Evolutionary conservation across 2,329 filamentous ascomycete genomes (phyloP).

Genomic region (Calonectria multiphialidica): DNA sequence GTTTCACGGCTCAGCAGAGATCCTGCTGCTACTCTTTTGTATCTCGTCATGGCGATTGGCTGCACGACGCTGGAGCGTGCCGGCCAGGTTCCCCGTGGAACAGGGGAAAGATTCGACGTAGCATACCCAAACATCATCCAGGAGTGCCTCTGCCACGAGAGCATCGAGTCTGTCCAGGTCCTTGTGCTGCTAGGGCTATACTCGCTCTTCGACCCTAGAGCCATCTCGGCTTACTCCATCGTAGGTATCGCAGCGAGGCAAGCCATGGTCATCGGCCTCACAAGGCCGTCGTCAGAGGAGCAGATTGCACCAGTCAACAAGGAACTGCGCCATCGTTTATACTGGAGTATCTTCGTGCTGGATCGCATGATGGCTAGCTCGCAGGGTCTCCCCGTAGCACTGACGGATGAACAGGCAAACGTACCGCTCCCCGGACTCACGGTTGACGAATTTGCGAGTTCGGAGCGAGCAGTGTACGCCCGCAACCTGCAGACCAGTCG

Average conservation of each 20-base stretch:
- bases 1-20: conserved; percentile 43
- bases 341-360: conserved; percentile 59
- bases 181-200: conserved; percentile 56
- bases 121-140: conserved; percentile 55
- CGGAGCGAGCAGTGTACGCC: conserved; percentile 52
- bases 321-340: conserved; percentile 54
- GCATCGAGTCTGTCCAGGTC: conserved; percentile 54
- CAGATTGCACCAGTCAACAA: conserved; percentile 42
- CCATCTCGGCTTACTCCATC: conserved; percentile 55
- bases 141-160: conserved; percentile 51
- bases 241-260: conserved; percentile 55
- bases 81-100: conserved; percentile 52
- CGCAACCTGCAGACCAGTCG: conserved; percentile 57
- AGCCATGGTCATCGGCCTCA: conserved; percentile 53
- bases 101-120: conserved; percentile 49
- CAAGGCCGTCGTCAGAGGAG: conserved; percentile 46
- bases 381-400: conserved; percentile 53
- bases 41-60: conserved; percentile 60
- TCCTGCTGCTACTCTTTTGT: conserved; percentile 49
- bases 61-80: conserved; percentile 58
- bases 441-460: conserved; percentile 57
- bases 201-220: conserved; percentile 56
- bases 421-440: conserved; percentile 58
- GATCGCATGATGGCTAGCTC: conserved; percentile 60
- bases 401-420: conserved; percentile 54